Percentiles rank a stretch among this genome's conserved stretches.
phyloP scores from a whole-genome alignment of 345 rosid species.

The Heritiera littoralis region DNA sequence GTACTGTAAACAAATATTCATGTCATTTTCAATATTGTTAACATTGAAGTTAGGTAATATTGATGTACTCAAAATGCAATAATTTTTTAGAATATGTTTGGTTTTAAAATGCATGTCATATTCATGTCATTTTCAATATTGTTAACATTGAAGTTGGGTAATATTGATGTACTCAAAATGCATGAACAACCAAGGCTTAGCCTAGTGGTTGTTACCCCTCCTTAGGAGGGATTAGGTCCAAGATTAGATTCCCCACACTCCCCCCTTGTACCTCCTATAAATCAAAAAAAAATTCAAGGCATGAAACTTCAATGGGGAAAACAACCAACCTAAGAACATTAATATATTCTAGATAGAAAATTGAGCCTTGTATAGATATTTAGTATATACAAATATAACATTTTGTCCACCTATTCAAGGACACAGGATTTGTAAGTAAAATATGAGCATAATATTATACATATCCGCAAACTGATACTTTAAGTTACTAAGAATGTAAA shows the following conservation, averaged over 20 bases:
- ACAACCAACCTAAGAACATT: background rate
- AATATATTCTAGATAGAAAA: no score
- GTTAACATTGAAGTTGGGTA: background rate
- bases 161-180: background rate
- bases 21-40: background rate
- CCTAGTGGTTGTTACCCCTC: no score
- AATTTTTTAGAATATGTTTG: background rate
- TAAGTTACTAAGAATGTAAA: background rate
- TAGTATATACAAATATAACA: background rate
- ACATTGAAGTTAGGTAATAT: background rate
- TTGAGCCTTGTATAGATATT: background rate
- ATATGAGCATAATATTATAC: background rate
- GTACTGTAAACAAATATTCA: background rate
- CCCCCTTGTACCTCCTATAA: background rate
- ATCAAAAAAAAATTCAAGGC: no score
- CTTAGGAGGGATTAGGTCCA: no score
- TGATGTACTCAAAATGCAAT: background rate
- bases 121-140: background rate
- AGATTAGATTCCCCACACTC: no score
- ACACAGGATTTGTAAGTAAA: background rate
- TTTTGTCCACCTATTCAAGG: background rate
- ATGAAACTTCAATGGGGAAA: no score
- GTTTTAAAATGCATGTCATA: background rate
- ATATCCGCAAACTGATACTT: background rate
- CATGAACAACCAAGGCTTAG: no score